A percentile compares a stretch with the other conserved stretches of the same genome.
Conservation (phyloP, 1,284 basidiomycete species). For the Marasmius fiardii region DNA sequence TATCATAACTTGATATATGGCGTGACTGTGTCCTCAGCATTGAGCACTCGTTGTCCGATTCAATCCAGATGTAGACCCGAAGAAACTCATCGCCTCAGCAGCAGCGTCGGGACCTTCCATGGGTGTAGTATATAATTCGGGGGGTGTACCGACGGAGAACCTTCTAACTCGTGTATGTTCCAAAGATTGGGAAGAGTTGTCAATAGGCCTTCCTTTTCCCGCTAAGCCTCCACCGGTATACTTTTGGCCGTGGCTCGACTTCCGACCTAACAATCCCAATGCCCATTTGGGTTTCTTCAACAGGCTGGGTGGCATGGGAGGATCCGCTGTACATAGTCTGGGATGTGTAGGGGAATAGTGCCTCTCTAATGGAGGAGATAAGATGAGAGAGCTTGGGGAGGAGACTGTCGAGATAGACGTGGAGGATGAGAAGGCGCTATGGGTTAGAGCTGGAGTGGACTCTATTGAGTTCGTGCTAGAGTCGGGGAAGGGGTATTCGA, state of each 20-base stretch:
- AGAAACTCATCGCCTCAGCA: background rate
- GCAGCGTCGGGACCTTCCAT: background rate
- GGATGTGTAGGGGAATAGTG: slow-evolving; percentile 25
- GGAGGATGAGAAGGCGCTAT: background rate
- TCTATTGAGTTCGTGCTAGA: background rate
- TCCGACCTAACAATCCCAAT: slow-evolving; percentile 1
- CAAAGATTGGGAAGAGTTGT: background rate
- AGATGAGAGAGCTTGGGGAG: slow-evolving; percentile 3
- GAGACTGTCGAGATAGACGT: background rate
- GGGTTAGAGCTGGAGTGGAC: background rate
- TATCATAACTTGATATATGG: no score
- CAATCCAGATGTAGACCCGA: background rate
- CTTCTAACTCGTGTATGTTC: background rate
- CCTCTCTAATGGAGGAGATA: background rate
- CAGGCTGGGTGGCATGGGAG: slow-evolving; percentile 29
- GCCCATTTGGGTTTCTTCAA: slow-evolving; percentile 25
- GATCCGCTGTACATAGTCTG: slow-evolving; percentile 25
- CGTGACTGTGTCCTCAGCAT: no score
- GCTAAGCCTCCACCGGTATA: background rate
- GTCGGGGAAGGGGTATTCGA: slow-evolving; percentile 18
- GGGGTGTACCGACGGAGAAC: background rate
- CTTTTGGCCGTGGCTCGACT: background rate
- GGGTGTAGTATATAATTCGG: background rate
- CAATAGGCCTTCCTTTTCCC: background rate
- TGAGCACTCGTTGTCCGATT: background rate